Base-by-base conservation (phyloP, 2,329 filamentous ascomycete genomes). In the Phyllachora maydis region DNA sequence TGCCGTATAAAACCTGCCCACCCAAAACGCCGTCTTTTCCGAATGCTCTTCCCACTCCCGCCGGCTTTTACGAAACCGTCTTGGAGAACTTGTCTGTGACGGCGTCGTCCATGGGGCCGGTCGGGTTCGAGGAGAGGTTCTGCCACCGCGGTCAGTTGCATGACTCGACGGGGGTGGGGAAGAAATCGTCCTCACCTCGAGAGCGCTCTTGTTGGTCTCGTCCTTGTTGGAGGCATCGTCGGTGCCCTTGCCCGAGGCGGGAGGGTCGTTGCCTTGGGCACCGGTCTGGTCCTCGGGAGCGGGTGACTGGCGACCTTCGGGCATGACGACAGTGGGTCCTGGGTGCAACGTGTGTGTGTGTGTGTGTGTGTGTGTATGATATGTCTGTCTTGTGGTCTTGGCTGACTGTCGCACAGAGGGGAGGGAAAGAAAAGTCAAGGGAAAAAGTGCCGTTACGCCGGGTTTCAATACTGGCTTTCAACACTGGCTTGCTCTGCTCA, bases 221-320 rank as follows among this genome's bases (percentile, higher is more conserved):
- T 55, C 32, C 12, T 51, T 30, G 33, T 51, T 51, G 27, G 28
- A 26, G 5, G 44, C 34, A 31, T 56, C 51, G 10, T 34, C 34
- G 9, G 30, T 32, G 11, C 35, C 28, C 35, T 68, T 57, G 27
- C 67, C 65, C 1, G 55, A 50, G n/a, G 46, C 63, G 3, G 67
- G 56, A 8, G 60, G 41, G 6, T 63, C 64, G 32, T 64, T 51
- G 28, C 65, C 48, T 52, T 88, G 78, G 26, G 54, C 48, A 29
- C 64, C 70, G 18, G 57, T 52, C 49, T 79, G 76, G 34, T 46
- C 42, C 52, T 77, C 68, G 14, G 77, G 76, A 24, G 69, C 53
- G 31, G 81, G 82, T 16, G 81, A 91, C 50, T 91, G 64, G 41
- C 71, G 70, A 45, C 77, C 49, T 40, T 38, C 34, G 26, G 45